A percentile compares a stretch with the other conserved stretches of the same genome.
These are phyloP conservation scores for Poa annua DNA, from an alignment of 176 grass and related monocot species.

Conservation along the genomic window DNA sequence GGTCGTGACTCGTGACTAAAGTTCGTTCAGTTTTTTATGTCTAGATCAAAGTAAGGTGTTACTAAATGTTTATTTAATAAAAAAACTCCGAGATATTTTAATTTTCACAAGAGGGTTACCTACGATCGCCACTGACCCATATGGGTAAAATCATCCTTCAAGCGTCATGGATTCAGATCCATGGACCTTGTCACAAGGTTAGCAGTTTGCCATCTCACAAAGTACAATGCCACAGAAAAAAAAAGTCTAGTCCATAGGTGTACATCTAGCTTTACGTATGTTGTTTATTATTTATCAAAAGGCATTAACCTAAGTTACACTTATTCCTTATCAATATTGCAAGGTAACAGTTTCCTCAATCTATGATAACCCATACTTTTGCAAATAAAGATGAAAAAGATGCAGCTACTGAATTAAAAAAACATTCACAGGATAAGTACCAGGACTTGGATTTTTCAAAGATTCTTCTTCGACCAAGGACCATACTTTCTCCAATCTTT, in stretches of 20 bases:
- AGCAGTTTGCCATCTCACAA: slow-evolving; percentile 9
- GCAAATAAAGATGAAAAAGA: slow-evolving; percentile 21
- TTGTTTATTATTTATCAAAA: background rate
- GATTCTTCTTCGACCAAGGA: slow-evolving; percentile 74
- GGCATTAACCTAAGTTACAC: background rate
- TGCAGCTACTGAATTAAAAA: slow-evolving; percentile 12
- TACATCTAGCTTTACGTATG: background rate
- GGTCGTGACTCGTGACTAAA: background rate
- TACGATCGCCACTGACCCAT: background rate
- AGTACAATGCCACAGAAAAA: background rate
- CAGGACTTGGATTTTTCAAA: slow-evolving; percentile 75
- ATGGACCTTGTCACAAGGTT: background rate
- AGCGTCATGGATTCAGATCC: background rate
- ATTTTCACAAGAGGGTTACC: background rate
- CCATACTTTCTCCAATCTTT: slow-evolving; percentile 78
- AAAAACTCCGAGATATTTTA: background rate
- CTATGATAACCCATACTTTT: background rate
- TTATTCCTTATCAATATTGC: slow-evolving; percentile 3
- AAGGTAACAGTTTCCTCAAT: slow-evolving; percentile 34
- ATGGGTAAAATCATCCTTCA: background rate
- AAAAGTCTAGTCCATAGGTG: background rate
- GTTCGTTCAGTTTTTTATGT: slow-evolving; percentile 10
- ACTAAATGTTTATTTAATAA: background rate
- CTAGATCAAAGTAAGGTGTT: background rate
- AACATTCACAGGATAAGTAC: slow-evolving; percentile 45